Base-by-base conservation (phyloP, 306 rosid species). In the Luffa acutangula region DNA sequence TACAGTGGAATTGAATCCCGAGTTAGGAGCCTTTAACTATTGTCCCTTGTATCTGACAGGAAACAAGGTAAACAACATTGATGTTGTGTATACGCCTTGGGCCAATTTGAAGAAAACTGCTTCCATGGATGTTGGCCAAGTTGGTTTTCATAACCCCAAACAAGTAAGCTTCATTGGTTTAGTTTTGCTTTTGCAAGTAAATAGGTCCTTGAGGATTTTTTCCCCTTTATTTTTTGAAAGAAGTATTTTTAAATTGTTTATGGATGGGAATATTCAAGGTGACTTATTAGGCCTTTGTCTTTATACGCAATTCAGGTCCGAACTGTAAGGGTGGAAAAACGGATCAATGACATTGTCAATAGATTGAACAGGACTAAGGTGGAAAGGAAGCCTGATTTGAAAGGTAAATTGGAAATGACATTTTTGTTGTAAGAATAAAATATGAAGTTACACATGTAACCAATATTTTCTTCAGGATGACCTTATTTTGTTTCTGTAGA, bases 111-210 rank as follows among this genome's bases (percentile, higher is more conserved):
- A 94, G 95, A 94, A 94, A 90, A 88, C 97, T 65, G 89, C 97
- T 51, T 92, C 98, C 9, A 94, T 94, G 98, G 98, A 94, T 37
- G 97, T 91, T 87, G 98, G 98, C 63, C 98, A 94, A 94, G 95
- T 94, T 89, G 97, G 98, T 75, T 94, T 94, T 82, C 82, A 94
- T 85, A 89, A 86, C 83, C 4, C 95, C 7, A 94, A 92, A 88
- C 91, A 83, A 91, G 98, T 94, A 80, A 79, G 82, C 70, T 51
- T 75, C 76, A 59, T 60, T 66, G 41, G 43, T 52, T 60, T 13
- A 77, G 62, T 76, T 3, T 65, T 18, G 78, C 58, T 76, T 3
- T 65, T 18, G 78, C 58, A 41, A 41, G 73, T 43, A 31, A 73
- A 79, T 58, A 51, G n/a, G 39, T 67, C 39, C 59, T 54, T 41